Conservation (phyloP, 2,329 filamentous ascomycete genomes). For the Aspergillus neoniger region DNA sequence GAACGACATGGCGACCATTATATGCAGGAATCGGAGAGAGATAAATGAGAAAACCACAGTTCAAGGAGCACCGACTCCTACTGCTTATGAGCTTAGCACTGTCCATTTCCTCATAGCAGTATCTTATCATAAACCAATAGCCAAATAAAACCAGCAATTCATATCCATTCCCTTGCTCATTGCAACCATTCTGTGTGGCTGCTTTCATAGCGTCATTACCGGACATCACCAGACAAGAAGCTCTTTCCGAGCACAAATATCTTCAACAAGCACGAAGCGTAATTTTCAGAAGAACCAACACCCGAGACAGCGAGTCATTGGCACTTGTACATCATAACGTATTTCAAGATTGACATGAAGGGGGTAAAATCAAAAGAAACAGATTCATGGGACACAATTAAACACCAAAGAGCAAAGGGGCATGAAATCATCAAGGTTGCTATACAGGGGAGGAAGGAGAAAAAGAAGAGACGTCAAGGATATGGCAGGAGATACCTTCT, state of each 20-base stretch:
- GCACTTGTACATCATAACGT: background rate
- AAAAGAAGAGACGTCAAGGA: background rate
- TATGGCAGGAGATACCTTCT: background rate
- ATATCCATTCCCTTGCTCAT: slow-evolving; percentile 1
- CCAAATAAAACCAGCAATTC: background rate
- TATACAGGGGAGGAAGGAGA: slow-evolving; percentile 11
- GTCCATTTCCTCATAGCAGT: background rate
- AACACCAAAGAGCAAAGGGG: slow-evolving; percentile 3
- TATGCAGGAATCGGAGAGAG: background rate
- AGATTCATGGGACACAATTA: slow-evolving; percentile 1
- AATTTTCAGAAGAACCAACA: background rate
- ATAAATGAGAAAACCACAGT: background rate
- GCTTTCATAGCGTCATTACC: slow-evolving; percentile 1
- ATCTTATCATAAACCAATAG: background rate
- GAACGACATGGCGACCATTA: background rate
- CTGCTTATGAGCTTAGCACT: background rate
- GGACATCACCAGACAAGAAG: background rate
- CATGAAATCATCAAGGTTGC: slow-evolving; percentile 10
- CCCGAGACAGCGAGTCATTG: background rate
- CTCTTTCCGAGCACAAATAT: background rate
- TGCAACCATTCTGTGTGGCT: background rate
- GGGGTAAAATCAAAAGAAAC: background rate
- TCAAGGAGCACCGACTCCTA: background rate
- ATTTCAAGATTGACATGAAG: slow-evolving; percentile 1
- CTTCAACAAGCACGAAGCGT: background rate